A percentile compares a stretch with the other conserved stretches of the same genome.
Evolutionary conservation across 495 filamentous ascomycete genomes (phyloP).

Genomic region (Penicillium ochrochloron): DNA sequence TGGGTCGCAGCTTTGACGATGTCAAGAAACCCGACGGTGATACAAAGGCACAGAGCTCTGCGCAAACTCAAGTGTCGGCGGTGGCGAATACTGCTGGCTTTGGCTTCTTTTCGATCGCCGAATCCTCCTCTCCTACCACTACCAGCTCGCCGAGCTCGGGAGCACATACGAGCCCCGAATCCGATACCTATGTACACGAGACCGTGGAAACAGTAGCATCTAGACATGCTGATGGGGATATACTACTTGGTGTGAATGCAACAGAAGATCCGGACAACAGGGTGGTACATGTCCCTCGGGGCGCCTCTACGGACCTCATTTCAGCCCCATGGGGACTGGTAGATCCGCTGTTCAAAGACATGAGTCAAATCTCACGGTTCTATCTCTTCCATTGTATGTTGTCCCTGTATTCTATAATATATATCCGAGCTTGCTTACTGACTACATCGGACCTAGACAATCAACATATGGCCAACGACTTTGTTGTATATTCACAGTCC

Average conservation of each 20-base stretch:
- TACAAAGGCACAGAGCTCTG: slow-evolving; percentile 5
- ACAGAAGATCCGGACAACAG: slow-evolving; percentile 19
- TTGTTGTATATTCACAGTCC: slow-evolving; percentile 45
- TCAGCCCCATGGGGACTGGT: slow-evolving; percentile 43
- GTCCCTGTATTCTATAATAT: neutral
- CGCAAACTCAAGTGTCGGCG: neutral
- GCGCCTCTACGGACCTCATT: slow-evolving; percentile 19
- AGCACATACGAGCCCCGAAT: slow-evolving; percentile 25
- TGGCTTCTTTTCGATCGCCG: slow-evolving; percentile 20
- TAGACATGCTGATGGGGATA: slow-evolving; percentile 4
- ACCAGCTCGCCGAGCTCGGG: slow-evolving; percentile 27
- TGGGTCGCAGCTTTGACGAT: slow-evolving; percentile 54
- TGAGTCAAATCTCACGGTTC: slow-evolving; percentile 40
- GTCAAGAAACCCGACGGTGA: slow-evolving; percentile 25
- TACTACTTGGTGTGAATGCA: neutral
- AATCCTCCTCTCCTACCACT: slow-evolving; percentile 28
- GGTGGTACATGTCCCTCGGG: slow-evolving; percentile 20
- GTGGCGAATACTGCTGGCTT: slow-evolving; percentile 12
- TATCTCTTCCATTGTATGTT: slow-evolving; percentile 50
- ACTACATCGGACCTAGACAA: slow-evolving; percentile 34
- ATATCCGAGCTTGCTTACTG: neutral
- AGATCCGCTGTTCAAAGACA: slow-evolving; percentile 49
- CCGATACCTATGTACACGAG: slow-evolving; percentile 23
- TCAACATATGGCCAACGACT: slow-evolving; percentile 39
- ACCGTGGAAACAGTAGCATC: slow-evolving; percentile 6